Percentiles rank a stretch among this genome's conserved stretches.
Conservation (phyloP, 306 rosid genomes). For the Abrus pulchellus region DNA sequence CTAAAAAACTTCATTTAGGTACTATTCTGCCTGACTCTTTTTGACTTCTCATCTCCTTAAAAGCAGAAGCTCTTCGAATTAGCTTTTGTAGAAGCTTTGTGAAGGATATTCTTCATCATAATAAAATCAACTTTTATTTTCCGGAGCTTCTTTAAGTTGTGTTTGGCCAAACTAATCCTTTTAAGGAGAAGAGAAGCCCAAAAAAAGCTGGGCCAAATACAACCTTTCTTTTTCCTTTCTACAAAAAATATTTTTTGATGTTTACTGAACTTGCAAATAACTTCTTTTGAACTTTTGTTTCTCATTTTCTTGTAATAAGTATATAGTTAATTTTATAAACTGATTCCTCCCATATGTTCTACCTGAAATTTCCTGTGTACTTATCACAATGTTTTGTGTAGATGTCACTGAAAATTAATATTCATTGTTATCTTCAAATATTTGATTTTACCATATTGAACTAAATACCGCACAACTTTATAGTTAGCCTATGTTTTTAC, state of each 20-base stretch:
- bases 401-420: not conserved
- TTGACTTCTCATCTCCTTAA: not conserved
- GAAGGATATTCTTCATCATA: no score
- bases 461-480: not conserved
- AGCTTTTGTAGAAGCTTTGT: no score
- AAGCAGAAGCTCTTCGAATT: not conserved
- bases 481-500: not conserved
- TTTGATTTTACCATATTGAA: not conserved
- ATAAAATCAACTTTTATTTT: no score
- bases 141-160: not conserved
- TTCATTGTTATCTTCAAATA: conserved; percentile 6
- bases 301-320: not conserved
- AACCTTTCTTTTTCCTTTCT: not conserved
- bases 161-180: not conserved
- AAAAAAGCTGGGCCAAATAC: not conserved
- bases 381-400: not conserved
- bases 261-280: not conserved
- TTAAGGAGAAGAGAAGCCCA: not conserved
- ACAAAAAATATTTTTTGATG: not conserved
- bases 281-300: not conserved
- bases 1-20: not conserved
- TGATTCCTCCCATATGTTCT: conserved; percentile 5
- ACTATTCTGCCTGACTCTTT: not conserved
- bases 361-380: not conserved
- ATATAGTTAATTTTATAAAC: conserved; percentile 1